Base-by-base conservation (phyloP, 2,329 filamentous ascomycete species). In the Phyllachora maydis region DNA sequence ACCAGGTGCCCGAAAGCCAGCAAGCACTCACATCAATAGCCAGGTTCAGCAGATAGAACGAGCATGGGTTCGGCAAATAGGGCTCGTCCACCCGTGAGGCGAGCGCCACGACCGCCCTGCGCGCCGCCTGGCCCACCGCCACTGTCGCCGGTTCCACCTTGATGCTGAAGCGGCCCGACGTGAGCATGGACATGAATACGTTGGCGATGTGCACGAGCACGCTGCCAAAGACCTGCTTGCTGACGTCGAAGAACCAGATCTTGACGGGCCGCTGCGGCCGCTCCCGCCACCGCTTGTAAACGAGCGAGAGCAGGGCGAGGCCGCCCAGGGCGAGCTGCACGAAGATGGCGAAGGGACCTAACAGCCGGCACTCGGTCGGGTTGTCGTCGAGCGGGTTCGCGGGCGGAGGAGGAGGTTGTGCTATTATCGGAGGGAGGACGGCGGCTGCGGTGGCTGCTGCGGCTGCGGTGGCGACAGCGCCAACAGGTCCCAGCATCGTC, bases 231-330 rank as follows among this genome's bases (percentile, higher is more conserved):
- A 98, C 81, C 55, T 98, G 88, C 56, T 98, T 98, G 16, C 81
- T 91, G 13, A 72, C 88, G 43, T 98, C 88, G 46, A 95, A 98
- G 46, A 78, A 83, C 85, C 88, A 98, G 34, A 98, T 82, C 59
- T 90, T 91, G 40, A 95, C 42, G 1, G 85, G 85, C 26, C 88
- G 65, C 45, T 93, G 85, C 2, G 88, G 85, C 27, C 78, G 64
- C 50, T 98, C 88, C 33, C 78, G 67, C 69, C 76, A 92, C 35
- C 88, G 65, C 56, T 98, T 98, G 55, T 69, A 91, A 6, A 95
- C 85, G 23, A 98, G 62, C 1, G 82, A 78, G 26, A 85, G 55
- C 24, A 95, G 52, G 6, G 88, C 88, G 26, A 93, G 54, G 11
- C 61, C 66, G 11, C 88, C 88, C 11, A 98, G 65, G 2, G 81